Percentiles rank a stretch among this genome's conserved stretches.
Conservation (phyloP, 768 basidiomycete genomes). For the Tricholomella constricta region DNA sequence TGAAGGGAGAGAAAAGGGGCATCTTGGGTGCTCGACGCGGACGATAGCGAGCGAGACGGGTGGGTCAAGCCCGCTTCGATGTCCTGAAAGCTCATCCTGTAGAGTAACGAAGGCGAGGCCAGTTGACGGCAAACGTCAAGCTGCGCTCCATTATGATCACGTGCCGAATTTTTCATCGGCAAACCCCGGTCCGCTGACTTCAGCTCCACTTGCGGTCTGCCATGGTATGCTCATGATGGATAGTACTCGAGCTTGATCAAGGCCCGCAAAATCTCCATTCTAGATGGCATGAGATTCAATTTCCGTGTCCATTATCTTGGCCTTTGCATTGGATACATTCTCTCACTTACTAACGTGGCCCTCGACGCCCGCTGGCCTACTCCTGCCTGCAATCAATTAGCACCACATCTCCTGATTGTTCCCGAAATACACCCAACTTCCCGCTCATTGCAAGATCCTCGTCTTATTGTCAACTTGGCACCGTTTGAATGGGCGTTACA, state of each 20-base stretch:
- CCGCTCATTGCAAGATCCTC: background rate
- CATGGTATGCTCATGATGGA: no score
- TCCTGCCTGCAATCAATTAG: no score
- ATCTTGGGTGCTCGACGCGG: conserved; percentile 58
- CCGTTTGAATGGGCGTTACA: background rate
- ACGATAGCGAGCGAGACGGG: conserved; percentile 34
- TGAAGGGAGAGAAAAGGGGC: conserved; percentile 75
- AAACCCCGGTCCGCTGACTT: background rate
- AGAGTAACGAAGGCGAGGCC: background rate
- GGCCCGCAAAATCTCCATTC: no score
- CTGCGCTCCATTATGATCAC: background rate
- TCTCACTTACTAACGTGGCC: no score
- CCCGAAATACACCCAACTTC: background rate
- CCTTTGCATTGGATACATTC: no score
- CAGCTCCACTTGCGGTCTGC: no score
- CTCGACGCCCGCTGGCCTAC: no score
- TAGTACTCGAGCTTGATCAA: no score
- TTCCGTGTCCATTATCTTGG: no score
- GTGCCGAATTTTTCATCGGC: background rate
- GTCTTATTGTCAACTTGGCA: background rate
- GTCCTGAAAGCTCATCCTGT: conserved; percentile 57
- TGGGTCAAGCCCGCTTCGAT: conserved; percentile 50
- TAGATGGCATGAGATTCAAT: no score
- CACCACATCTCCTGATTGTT: no score
- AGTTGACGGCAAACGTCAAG: background rate